Evolutionary conservation across 257 asterid genomes (phyloP).

Genomic region (Rhazya stricta): DNA sequence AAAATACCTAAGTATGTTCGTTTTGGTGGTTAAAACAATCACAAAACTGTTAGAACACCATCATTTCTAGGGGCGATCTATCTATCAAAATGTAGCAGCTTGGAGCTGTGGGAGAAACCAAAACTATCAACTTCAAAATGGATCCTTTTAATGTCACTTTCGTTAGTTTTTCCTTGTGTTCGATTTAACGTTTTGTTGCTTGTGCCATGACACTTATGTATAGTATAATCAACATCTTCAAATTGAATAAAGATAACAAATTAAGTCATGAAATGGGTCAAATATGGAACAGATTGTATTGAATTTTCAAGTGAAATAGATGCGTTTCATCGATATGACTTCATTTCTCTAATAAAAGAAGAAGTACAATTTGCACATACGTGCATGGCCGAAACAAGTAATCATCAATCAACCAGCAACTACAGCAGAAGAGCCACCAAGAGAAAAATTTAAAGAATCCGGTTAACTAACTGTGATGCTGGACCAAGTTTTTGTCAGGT

Average conservation of each 20-base stretch:
- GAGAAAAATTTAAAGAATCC: slow-evolving; percentile 16
- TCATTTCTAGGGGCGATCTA: not conserved
- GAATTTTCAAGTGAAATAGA: not conserved
- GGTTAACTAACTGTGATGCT: not conserved
- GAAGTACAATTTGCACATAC: not conserved
- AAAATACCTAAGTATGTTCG: not conserved
- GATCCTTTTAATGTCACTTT: not conserved
- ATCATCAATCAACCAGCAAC: not conserved
- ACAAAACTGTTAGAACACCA: not conserved
- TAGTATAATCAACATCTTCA: too few species aligned
- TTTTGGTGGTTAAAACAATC: not conserved
- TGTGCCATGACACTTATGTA: too few species aligned
- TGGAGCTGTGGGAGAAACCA: slow-evolving; percentile 3
- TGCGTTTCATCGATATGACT: not conserved
- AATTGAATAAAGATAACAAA: too few species aligned
- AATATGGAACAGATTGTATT: not conserved
- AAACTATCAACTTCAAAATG: not conserved
- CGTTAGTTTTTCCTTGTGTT: too few species aligned
- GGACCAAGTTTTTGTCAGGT: not conserved
- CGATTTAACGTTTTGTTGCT: too few species aligned
- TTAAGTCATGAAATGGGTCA: too few species aligned
- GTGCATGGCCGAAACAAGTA: too few species aligned
- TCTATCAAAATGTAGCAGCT: not conserved
- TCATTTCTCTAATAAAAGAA: not conserved
- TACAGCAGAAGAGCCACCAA: not conserved